Percentiles rank a stretch among this genome's conserved stretches.
phyloP scores from a whole-genome alignment of 352 stramenopile genomes.

The Phytophthora colocasiae region DNA sequence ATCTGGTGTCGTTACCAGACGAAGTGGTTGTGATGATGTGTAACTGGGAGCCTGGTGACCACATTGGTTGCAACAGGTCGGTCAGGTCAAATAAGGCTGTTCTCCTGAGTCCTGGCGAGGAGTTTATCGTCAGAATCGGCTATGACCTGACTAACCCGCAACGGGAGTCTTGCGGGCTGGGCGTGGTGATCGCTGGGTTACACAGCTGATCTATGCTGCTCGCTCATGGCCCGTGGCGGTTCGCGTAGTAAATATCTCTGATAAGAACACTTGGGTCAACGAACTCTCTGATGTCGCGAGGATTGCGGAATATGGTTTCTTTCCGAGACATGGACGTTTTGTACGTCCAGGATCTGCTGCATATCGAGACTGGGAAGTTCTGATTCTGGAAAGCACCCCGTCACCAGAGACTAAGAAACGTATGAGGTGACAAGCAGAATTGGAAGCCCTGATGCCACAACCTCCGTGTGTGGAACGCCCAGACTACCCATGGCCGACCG shows the following conservation, averaged over 20 bases:
- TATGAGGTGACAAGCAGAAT: too few species aligned
- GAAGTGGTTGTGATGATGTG: not conserved
- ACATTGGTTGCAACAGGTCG: not conserved
- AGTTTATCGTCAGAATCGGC: not conserved
- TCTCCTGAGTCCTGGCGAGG: not conserved
- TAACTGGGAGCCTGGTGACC: not conserved
- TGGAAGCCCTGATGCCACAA: too few species aligned
- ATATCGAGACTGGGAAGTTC: too few species aligned
- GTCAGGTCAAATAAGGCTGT: not conserved
- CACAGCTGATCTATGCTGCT: constrained; percentile 2
- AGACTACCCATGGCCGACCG: too few species aligned
- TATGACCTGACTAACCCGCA: not conserved
- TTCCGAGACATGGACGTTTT: too few species aligned
- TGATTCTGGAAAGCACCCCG: too few species aligned
- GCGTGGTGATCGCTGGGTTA: constrained; percentile 2
- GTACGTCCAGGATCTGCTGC: too few species aligned
- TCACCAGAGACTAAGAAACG: too few species aligned
- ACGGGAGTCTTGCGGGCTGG: constrained; percentile 1
- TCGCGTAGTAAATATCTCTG: not conserved
- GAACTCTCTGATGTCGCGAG: too few species aligned
- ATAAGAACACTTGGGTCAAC: not conserved
- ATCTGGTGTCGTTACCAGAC: constrained; percentile 1
- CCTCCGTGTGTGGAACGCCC: too few species aligned
- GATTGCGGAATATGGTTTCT: too few species aligned
- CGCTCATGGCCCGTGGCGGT: not conserved